Evolutionary conservation across 257 asterid species (phyloP).

Genomic region (Solanum tarapatanum): DNA sequence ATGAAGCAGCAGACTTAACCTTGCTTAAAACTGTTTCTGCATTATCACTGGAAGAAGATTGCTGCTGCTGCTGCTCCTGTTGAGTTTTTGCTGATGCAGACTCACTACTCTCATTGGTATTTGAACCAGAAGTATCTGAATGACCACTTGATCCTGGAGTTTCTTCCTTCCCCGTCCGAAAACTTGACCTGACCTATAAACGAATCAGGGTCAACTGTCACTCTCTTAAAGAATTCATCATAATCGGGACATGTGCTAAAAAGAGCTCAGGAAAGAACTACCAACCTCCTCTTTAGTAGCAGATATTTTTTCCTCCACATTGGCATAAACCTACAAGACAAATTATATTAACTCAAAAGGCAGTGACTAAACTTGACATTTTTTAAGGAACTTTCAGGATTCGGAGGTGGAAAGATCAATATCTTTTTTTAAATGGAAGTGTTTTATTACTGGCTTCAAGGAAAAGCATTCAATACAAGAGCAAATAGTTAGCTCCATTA

Average conservation of each 20-base stretch:
- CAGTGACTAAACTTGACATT: neutral
- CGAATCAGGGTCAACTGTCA: neutral
- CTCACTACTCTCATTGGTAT: conserved; percentile 25
- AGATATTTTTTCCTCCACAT: conserved; percentile 66
- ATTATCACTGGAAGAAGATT: conserved; percentile 32
- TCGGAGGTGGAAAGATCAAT: neutral
- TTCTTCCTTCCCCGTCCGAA: conserved; percentile 62
- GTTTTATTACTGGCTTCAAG: neutral
- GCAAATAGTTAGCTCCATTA: neutral
- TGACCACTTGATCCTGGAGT: conserved; percentile 27
- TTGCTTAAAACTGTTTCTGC: conserved; percentile 52
- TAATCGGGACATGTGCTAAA: neutral
- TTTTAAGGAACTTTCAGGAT: neutral
- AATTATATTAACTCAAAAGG: conserved; percentile 7
- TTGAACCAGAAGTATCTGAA: conserved; percentile 18
- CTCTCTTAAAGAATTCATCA: neutral
- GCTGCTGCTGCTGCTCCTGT: conserved; percentile 53
- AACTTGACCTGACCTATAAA: conserved; percentile 62
- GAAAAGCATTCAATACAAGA: neutral
- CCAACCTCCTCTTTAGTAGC: conserved; percentile 87
- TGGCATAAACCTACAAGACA: conserved; percentile 54
- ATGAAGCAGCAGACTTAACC: conserved; percentile 52
- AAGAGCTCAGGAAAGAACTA: conserved; percentile 6
- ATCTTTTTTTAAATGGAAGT: neutral
- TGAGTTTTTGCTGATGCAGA: conserved; percentile 39